Evolutionary conservation across 2,329 filamentous ascomycete genomes (phyloP), one percentile per base, ranked within the genome.

Genomic region (Emergomyces africanus): DNA sequence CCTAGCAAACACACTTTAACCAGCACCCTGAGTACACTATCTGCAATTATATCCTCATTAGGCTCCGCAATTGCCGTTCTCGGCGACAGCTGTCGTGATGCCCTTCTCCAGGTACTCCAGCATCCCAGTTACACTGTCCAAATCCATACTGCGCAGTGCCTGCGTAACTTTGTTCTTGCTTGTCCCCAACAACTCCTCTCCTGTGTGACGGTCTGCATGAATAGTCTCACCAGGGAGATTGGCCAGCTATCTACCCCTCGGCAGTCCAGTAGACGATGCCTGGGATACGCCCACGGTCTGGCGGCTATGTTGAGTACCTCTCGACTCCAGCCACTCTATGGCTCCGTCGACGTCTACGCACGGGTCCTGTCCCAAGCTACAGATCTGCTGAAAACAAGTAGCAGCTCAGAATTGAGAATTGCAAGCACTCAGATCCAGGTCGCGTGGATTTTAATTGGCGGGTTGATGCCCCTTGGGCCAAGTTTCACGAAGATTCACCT

Each of bases 401-500:
- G 90, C 51, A 89, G 90, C 69, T 94, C 90, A 0, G 92, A 99
- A 70, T 78, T 99, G 57, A 85, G 92, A 33, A 85, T 94, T 41
- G 95, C 94, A 6, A 89, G 89, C 67, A 96, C 90, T 1, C 94
- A 99, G 69, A 90, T 99, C 28, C 94, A 99, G 70, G 91, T 99
- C 2, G 94, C 94, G 5, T 99, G 94, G 92, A 95, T 95, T 54
- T 78, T 99, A 60, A 95, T 99, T 53, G 94, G 95, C 42, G 94
- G 95, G 0, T 77, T 99, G 58, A 97, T 97, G 92, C 90, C 91
- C 0, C 81, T 99, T 0, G 94, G 94, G 0, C 92, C 94, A 3
- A 97, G 96, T 71, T 99, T 99, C 71, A 92, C 97, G 72, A 99
- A 99, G 75, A 97, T 97, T 28, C 94, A 99, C 73, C 81, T 99